Conservation (phyloP, 345 rosid genomes). For the Eucalyptus viminalis region DNA sequence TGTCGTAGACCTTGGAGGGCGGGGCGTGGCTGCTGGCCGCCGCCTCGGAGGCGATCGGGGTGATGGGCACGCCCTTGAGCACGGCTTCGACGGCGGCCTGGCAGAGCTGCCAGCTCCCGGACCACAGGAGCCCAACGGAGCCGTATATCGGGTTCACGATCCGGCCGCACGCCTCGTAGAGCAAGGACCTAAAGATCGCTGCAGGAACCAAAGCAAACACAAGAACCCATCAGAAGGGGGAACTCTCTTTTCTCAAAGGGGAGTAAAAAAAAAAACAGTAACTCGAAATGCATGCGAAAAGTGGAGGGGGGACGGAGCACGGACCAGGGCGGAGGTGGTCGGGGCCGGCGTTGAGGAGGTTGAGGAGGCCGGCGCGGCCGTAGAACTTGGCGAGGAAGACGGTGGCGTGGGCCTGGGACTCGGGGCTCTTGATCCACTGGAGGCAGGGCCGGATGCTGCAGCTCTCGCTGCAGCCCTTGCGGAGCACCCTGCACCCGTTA, state of each 20-base stretch:
- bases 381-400: constrained; percentile 95
- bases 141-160: constrained; percentile 95
- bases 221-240: not conserved
- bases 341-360: constrained; percentile 94
- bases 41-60: constrained; percentile 54
- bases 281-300: not conserved
- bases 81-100: constrained; percentile 95
- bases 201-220: not conserved
- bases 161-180: constrained; percentile 97
- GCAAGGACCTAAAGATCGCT: constrained; percentile 89
- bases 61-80: constrained; percentile 73
- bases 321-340: constrained; percentile 92
- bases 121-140: constrained; percentile 87
- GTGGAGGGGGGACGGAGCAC: not conserved
- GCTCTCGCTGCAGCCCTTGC: constrained; percentile 88
- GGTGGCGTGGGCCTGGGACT: constrained; percentile 93
- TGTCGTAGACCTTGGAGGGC: constrained; percentile 66
- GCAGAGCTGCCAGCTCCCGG: constrained; percentile 94
- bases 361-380: constrained; percentile 95
- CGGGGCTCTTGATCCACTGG: constrained; percentile 91
- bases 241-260: not conserved
- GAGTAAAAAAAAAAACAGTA: fast-evolving
- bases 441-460: constrained; percentile 91
- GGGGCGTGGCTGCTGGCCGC: constrained; percentile 66
- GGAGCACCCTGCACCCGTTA: constrained; percentile 93